Conservation (phyloP, 352 stramenopile species). For the Globisporangium yorkense region DNA sequence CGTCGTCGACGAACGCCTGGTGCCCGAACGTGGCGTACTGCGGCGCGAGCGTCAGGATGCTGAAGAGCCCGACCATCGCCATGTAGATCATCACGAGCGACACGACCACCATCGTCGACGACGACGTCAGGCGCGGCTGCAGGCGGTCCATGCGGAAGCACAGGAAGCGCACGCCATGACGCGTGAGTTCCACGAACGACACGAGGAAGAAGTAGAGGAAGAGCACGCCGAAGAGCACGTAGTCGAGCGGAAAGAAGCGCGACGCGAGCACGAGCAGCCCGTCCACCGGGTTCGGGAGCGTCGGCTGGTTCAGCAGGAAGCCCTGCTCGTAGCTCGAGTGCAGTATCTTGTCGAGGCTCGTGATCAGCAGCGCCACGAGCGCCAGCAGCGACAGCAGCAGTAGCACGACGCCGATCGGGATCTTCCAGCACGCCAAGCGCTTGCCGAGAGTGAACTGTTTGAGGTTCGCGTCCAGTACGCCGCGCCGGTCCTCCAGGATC, state of each 20-base stretch:
- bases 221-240: constrained; percentile 70
- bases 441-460: constrained; percentile 39
- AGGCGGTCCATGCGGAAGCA: constrained; percentile 73
- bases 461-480: constrained; percentile 63
- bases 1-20: constrained; percentile 50
- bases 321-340: constrained; percentile 66
- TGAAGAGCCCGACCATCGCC: constrained; percentile 77
- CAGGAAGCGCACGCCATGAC: constrained; percentile 70
- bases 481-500: constrained; percentile 55
- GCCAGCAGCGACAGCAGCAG: constrained; percentile 64
- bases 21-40: constrained; percentile 85
- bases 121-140: constrained; percentile 62
- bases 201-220: constrained; percentile 79
- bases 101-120: constrained; percentile 71
- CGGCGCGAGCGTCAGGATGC: constrained; percentile 69
- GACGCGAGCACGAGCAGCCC: constrained; percentile 66
- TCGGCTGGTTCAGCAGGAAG: constrained; percentile 59
- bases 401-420: constrained; percentile 56
- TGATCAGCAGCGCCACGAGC: constrained; percentile 68
- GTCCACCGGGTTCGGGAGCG: constrained; percentile 75
- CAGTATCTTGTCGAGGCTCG: constrained; percentile 71
- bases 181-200: constrained; percentile 66
- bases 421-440: constrained; percentile 54
- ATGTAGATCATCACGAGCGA: constrained; percentile 81
- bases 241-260: constrained; percentile 75